phyloP scores from a whole-genome alignment of 257 asterid species.

The Salvia rosmarinus region DNA sequence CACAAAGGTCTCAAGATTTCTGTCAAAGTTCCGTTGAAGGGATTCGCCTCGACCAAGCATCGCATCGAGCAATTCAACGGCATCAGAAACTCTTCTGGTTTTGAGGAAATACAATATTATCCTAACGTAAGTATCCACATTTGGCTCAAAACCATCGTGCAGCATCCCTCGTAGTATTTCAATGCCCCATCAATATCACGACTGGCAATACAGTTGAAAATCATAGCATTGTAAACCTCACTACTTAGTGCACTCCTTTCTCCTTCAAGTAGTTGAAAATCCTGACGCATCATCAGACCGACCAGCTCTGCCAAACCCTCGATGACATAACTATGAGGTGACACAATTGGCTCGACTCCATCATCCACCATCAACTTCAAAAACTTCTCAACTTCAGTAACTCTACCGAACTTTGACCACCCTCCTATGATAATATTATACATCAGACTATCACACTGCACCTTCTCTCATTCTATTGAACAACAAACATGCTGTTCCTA shows the following conservation, averaged over 20 bases:
- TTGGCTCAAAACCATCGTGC: slow-evolving; percentile 51
- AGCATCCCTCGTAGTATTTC: slow-evolving; percentile 59
- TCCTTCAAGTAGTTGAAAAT: slow-evolving; percentile 61
- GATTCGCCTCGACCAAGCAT: slow-evolving; percentile 64
- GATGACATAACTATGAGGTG: slow-evolving; percentile 62
- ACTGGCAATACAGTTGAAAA: slow-evolving; percentile 53
- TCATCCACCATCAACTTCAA: slow-evolving; percentile 71
- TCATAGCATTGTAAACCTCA: slow-evolving; percentile 79
- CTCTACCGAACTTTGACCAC: slow-evolving; percentile 75
- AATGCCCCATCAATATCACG: slow-evolving; percentile 63
- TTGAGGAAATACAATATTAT: slow-evolving; percentile 60
- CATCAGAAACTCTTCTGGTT: slow-evolving; percentile 76
- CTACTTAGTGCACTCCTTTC: slow-evolving; percentile 43
- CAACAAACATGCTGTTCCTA: slow-evolving; percentile 65
- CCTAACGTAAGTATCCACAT: slow-evolving; percentile 63
- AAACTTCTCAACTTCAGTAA: slow-evolving; percentile 41
- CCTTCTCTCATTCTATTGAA: slow-evolving; percentile 59
- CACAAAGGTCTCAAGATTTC: slow-evolving; percentile 71
- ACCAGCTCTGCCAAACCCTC: slow-evolving; percentile 85
- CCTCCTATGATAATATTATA: slow-evolving; percentile 74
- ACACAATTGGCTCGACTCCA: slow-evolving; percentile 63
- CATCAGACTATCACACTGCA: slow-evolving; percentile 46
- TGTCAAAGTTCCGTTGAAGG: slow-evolving; percentile 66
- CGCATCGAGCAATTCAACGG: slow-evolving; percentile 74
- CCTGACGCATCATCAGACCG: slow-evolving; percentile 59